Evolutionary conservation across 75 land plant species (phyloP), one percentile per base, ranked within the genome.

Genomic region (Selaginella moellendorffii): DNA sequence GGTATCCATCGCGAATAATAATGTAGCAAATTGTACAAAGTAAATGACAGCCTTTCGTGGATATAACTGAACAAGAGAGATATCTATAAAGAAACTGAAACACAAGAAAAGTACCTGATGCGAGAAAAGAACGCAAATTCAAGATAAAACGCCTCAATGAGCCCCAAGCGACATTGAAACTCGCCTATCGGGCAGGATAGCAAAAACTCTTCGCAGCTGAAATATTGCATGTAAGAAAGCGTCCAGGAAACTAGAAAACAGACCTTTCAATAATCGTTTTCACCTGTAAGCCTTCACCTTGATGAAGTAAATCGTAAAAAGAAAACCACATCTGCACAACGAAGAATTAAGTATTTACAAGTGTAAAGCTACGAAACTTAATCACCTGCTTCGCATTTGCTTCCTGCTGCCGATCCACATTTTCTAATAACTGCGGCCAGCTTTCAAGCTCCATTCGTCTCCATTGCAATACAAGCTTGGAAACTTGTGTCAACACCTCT

Each of bases 311-410:
- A 1, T 81, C 74, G 24, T 76, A 64, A 24, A 95, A 67, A 2
- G 88, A 81, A 78, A 89, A 95, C 99, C 96, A 89, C 21, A 95
- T 53, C 87, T 88, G 82, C 68, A 36, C 46, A 36, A 5, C 5
- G 5, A 5, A 36, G 46, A 36, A 5, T 5, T 36, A 36, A 36
- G 46, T 36, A 36, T 36, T 5, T 36, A 36, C 14, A 36, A 5
- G 14, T 14, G 14, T 14, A 36, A 36, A 36, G n/a, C n/a, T 36
- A 36, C 14, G 5, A 5, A 36, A 5, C 5, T 36, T 20, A 30
- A 26, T 62, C 56, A 87, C 95, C 78, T 79, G 84, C 18, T 70
- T 82, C 51, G 88, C 96, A 76, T 79, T 80, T 24, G 64, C 51
- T 23, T 80, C 83, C 71, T 70, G 78, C 59, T 89, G 72, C 28